A percentile compares a stretch with the other conserved stretches of the same genome.
Evolutionary conservation across 192 early-diverging fungal genomes (phyloP).

Genomic region (Haplosporangium gracile): DNA sequence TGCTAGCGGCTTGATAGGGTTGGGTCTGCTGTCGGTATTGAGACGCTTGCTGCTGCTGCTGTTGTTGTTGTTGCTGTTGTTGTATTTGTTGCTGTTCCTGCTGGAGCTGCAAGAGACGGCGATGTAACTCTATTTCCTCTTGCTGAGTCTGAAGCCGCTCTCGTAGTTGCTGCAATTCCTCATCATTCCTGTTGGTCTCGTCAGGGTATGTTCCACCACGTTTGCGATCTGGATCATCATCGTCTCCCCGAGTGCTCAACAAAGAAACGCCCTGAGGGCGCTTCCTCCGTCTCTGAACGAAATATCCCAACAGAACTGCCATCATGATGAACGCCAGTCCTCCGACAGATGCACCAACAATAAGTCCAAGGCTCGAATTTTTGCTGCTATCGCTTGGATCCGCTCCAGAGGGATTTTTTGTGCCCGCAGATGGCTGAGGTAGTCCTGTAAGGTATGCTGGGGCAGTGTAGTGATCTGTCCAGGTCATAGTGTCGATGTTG

Average conservation of each 20-base stretch:
- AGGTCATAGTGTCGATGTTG: slow-evolving; percentile 8
- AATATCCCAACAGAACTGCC: slow-evolving; percentile 5
- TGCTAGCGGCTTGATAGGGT: slow-evolving; percentile 7
- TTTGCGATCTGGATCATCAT: slow-evolving; percentile 12
- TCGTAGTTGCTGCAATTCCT: slow-evolving; percentile 25
- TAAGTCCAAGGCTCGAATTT: not conserved
- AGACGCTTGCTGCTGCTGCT: not conserved
- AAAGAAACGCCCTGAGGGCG: not conserved
- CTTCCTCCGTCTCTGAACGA: not conserved
- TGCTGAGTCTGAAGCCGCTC: slow-evolving; percentile 21
- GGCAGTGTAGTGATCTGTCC: slow-evolving; percentile 30
- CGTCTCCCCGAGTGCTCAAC: not conserved
- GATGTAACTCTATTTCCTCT: slow-evolving; percentile 35
- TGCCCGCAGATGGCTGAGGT: not conserved
- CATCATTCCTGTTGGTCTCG: not conserved
- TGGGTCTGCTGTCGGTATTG: not conserved
- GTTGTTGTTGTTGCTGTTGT: slow-evolving; percentile 21
- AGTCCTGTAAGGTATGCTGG: not conserved
- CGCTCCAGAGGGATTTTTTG: not conserved
- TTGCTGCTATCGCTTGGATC: not conserved
- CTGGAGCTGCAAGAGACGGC: slow-evolving; percentile 23
- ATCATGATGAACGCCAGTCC: slow-evolving; percentile 21
- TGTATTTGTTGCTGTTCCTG: slow-evolving; percentile 26
- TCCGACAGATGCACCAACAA: slow-evolving; percentile 38
- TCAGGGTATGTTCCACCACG: not conserved